Evolutionary conservation across 805 yeast genomes (phyloP).

Genomic region (Pichia nakasei): DNA sequence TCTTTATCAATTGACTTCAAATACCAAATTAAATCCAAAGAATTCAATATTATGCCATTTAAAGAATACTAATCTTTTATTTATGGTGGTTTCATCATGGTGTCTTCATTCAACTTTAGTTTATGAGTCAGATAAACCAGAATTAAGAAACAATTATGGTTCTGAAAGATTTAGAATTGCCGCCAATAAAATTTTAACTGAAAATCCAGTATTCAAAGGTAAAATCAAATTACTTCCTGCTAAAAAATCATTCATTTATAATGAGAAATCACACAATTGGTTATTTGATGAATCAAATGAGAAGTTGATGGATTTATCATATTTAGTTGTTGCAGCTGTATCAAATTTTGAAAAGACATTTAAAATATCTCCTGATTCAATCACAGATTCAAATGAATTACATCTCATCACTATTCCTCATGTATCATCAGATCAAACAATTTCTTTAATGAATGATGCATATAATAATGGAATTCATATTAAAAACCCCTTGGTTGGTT

Average conservation of each 20-base stretch:
- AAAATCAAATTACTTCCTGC: not conserved
- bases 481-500: constrained; percentile 38
- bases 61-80: constrained; percentile 15
- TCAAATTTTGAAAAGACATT: constrained; percentile 52
- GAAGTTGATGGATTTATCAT: constrained; percentile 33
- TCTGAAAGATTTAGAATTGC: constrained; percentile 61
- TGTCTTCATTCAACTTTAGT: constrained; percentile 82
- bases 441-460: constrained; percentile 49
- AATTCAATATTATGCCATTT: not conserved
- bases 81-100: constrained; percentile 70
- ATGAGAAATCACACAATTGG: constrained; percentile 7
- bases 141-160: constrained; percentile 51
- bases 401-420: constrained; percentile 39
- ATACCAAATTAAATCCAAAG: not conserved
- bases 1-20: not conserved
- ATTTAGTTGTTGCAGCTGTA: constrained; percentile 50
- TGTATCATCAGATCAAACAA: constrained; percentile 26
- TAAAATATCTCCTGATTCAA: constrained; percentile 52
- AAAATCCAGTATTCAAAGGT: constrained; percentile 47
- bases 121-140: constrained; percentile 67
- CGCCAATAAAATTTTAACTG: constrained; percentile 42
- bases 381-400: constrained; percentile 33
- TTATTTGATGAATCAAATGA: not conserved
- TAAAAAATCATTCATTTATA: not conserved
- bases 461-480: constrained; percentile 52